These are phyloP conservation scores for Eucalyptus regnans DNA, from an alignment of 345 rosid genomes.

Conservation along the genomic window DNA sequence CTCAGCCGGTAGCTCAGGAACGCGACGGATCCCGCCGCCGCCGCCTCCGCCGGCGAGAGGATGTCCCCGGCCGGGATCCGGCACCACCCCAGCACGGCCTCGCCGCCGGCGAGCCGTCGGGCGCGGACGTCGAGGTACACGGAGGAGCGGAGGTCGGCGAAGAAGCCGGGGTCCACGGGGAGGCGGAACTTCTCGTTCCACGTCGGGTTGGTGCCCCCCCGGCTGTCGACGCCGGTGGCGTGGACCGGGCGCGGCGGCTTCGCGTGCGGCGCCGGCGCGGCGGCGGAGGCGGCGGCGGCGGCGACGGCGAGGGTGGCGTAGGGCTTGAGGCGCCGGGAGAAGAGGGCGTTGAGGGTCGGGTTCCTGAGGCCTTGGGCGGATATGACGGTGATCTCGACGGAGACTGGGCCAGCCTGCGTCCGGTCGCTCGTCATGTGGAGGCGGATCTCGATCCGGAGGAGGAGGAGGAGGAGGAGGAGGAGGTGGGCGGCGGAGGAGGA, in stretches of 20 bases:
- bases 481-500: neutral
- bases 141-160: neutral
- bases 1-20: conserved; percentile 7
- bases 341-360: neutral
- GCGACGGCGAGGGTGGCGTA: neutral
- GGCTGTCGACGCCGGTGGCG: neutral
- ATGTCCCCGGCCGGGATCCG: conserved; percentile 1
- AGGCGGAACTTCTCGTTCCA: conserved; percentile 1
- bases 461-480: no score
- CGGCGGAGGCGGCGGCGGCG: neutral
- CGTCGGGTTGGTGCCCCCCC: neutral
- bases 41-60: neutral
- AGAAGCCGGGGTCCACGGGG: neutral
- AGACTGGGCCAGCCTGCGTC: neutral
- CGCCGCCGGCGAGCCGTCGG: neutral
- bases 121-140: neutral
- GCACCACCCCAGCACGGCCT: conserved; percentile 2
- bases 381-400: conserved; percentile 1
- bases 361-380: conserved; percentile 5
- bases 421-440: neutral
- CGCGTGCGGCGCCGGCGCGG: neutral
- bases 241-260: neutral
- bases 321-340: neutral
- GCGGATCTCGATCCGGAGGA: neutral
- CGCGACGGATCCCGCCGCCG: neutral